Conservation (phyloP, 73 alveolate species). For the Effrenium voratum region DNA sequence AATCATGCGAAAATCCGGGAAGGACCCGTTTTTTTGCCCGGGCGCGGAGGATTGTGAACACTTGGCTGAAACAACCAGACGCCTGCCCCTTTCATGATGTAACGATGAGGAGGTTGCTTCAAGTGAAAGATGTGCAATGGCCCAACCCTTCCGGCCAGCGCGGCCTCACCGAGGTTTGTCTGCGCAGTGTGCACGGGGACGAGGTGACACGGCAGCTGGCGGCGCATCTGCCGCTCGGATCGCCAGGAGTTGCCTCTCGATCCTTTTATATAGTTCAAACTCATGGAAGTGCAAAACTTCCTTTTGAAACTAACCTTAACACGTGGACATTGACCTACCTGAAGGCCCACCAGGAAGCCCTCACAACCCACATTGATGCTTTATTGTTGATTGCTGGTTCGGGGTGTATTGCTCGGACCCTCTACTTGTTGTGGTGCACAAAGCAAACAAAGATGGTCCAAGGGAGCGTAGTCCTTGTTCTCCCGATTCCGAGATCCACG, state of each 20-base stretch:
- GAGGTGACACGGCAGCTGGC: slow-evolving; percentile 54
- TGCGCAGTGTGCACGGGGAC: slow-evolving; percentile 65
- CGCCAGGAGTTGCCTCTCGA: background rate
- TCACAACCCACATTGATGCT: background rate
- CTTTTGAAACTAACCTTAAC: too few species aligned
- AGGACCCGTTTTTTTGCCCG: too few species aligned
- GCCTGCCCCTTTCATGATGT: too few species aligned
- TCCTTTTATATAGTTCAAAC: background rate
- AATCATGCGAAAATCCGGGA: too few species aligned
- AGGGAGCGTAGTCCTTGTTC: background rate
- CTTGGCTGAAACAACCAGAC: too few species aligned
- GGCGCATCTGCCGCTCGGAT: background rate
- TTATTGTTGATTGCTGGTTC: background rate
- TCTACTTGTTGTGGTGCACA: background rate
- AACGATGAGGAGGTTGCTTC: too few species aligned
- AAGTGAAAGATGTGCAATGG: too few species aligned
- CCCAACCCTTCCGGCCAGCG: background rate
- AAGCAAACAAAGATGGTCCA: background rate
- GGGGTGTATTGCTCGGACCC: background rate
- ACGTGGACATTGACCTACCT: too few species aligned
- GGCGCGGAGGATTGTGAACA: too few species aligned
- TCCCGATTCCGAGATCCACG: too few species aligned
- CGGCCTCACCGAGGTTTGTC: background rate
- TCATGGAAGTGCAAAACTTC: background rate
- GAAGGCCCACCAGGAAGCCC: background rate